Evolutionary conservation across 1,139 yeast species (phyloP).

Genomic region (Saccharomyces hybrid): DNA sequence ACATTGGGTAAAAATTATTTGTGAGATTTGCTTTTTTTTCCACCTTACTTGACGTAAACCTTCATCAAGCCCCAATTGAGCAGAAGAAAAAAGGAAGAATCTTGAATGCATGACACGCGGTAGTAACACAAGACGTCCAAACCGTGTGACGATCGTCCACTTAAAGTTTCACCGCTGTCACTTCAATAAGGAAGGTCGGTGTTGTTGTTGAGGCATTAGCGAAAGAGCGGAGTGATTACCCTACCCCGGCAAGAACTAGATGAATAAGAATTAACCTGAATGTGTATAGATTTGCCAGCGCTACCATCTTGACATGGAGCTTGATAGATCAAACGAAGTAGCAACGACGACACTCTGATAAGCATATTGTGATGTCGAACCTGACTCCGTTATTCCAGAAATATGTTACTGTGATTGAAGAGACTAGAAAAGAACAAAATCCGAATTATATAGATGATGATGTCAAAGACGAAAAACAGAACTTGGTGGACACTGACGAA

Average conservation of each 20-base stretch:
- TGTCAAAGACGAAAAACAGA: slow-evolving; percentile 8
- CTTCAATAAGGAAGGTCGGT: not conserved
- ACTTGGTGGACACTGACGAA: slow-evolving; percentile 11
- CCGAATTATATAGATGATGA: slow-evolving; percentile 29
- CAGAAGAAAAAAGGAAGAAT: no score
- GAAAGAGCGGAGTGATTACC: not conserved
- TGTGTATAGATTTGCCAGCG: not conserved
- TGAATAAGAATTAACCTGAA: not conserved
- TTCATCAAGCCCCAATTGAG: no score
- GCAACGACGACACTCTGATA: not conserved
- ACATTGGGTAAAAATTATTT: no score
- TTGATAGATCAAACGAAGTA: not conserved
- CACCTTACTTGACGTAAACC: no score
- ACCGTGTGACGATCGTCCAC: no score
- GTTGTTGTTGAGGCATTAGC: no score
- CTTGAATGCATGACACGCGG: no score
- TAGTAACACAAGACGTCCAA: no score
- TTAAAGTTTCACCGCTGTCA: not conserved
- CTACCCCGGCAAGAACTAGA: not conserved
- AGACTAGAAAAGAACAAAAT: slow-evolving; percentile 10
- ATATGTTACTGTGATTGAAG: slow-evolving; percentile 40
- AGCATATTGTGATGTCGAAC: slow-evolving; percentile 39
- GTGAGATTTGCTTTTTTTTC: no score
- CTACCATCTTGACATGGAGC: not conserved
- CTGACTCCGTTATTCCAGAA: slow-evolving; percentile 45